phyloP scores from a whole-genome alignment of 352 stramenopile genomes.

The Vaucheria bursata region DNA sequence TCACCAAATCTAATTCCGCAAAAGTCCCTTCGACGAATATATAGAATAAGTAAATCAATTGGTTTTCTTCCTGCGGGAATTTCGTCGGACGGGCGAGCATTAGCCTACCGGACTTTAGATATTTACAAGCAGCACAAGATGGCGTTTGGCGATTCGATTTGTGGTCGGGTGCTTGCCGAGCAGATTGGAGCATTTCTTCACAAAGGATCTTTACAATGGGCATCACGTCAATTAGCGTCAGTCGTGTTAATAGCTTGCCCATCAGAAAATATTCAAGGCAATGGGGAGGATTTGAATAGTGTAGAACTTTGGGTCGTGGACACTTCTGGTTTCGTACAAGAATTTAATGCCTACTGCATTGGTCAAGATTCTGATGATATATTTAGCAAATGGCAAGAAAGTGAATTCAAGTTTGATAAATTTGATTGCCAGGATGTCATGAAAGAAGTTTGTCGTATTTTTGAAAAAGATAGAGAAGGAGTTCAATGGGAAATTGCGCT shows the following conservation, averaged over 20 bases:
- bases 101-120: not conserved
- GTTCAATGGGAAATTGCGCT: not conserved
- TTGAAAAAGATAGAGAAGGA: not conserved
- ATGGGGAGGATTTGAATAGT: not conserved
- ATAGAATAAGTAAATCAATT: not conserved
- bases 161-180: not conserved
- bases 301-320: slow-evolving; percentile 2
- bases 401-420: not conserved
- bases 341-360: not conserved
- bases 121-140: not conserved
- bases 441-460: not conserved
- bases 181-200: not conserved
- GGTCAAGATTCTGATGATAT: not conserved
- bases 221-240: not conserved
- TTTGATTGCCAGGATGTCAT: not conserved
- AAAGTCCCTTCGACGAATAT: not conserved
- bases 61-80: not conserved
- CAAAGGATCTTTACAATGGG: not conserved
- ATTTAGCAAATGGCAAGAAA: not conserved
- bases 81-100: not conserved
- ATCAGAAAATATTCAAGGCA: not conserved
- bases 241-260: not conserved
- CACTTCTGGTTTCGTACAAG: not conserved
- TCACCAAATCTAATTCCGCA: not conserved
- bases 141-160: not conserved